Conservation (phyloP, 164 flowering plant species). For the Aristolochia contorta region DNA sequence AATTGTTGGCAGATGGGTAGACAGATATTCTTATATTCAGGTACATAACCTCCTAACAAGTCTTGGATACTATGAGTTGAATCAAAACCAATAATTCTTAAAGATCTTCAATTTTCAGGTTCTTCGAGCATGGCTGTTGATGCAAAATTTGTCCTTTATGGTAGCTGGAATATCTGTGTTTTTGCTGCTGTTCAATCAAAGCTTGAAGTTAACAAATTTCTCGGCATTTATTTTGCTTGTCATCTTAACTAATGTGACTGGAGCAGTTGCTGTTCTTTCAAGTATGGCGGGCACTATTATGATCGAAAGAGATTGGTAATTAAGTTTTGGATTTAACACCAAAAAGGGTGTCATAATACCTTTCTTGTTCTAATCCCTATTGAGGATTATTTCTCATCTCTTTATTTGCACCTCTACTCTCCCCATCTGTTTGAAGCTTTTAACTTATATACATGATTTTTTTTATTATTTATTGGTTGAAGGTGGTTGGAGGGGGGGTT, state of each 20-base stretch:
- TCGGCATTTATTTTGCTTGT: slow-evolving; percentile 40
- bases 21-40: slow-evolving; percentile 50
- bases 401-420: too few species aligned
- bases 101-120: slow-evolving; percentile 31
- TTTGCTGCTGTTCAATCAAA: slow-evolving; percentile 30
- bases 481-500: too few species aligned
- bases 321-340: too few species aligned
- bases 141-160: slow-evolving; percentile 65
- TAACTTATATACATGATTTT: too few species aligned
- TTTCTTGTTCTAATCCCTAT: too few species aligned
- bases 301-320: slow-evolving; percentile 88
- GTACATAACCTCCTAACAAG: slow-evolving; percentile 16
- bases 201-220: slow-evolving; percentile 29
- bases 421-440: too few species aligned
- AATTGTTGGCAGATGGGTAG: slow-evolving; percentile 57
- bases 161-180: slow-evolving; percentile 68
- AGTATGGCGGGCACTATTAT: slow-evolving; percentile 83
- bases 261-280: slow-evolving; percentile 77
- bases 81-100: not conserved
- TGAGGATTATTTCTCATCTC: too few species aligned
- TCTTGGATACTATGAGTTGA: not conserved
- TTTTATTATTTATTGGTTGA: too few species aligned
- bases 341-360: too few species aligned
- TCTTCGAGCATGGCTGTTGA: slow-evolving; percentile 61
- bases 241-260: slow-evolving; percentile 50